Base-by-base conservation (phyloP, 805 yeast species). In the Pichia kluyveri region DNA sequence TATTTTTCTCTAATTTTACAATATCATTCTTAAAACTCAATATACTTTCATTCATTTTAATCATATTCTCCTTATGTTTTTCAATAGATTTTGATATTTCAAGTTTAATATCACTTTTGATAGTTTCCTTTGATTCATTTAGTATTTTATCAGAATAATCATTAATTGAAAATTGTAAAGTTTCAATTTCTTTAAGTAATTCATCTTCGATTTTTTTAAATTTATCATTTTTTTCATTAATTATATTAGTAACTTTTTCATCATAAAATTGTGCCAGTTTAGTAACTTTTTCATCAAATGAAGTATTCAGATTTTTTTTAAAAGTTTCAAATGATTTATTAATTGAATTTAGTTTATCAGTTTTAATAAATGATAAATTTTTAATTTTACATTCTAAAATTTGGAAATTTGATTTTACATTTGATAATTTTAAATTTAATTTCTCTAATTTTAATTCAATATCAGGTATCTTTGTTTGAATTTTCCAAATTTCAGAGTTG, bases 281-380 rank as follows among this genome's bases (percentile, higher is more conserved):
- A 3, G 15, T 32, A 32, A 32, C n/a, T 32, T 32, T 32, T 15
- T 32, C 37, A 12, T 32, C 37, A 32, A 32, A 32, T 15, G 72
- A 61, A 37, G 11, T 38, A 18, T 12, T 56, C 56, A 8, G 60
- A 47, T n/a, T 72, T 63, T 0, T 51, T 18, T 65, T 60, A 37
- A 65, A 67, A 18, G 67, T 54, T 27, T 69, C 66, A 36, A 68
- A 67, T 17, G 71, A 71, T 44, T 68, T 60, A 28, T 53, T 61
- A 59, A 55, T 56, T 1, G 57, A 57, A 8, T 54, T 47, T 3
- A 63, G 47, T 32, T 59, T 66, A 19, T 61, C 60, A 4, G 57
- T 54, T 12, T 67, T 51, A 15, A 41, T 12, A 23, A n/a, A 18
- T 19, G 53, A 56, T 4, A 61, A 42, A n/a, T 60, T 63, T 4